Base-by-base conservation (phyloP, 768 basidiomycete genomes). In the Trametes cinnabarina region DNA sequence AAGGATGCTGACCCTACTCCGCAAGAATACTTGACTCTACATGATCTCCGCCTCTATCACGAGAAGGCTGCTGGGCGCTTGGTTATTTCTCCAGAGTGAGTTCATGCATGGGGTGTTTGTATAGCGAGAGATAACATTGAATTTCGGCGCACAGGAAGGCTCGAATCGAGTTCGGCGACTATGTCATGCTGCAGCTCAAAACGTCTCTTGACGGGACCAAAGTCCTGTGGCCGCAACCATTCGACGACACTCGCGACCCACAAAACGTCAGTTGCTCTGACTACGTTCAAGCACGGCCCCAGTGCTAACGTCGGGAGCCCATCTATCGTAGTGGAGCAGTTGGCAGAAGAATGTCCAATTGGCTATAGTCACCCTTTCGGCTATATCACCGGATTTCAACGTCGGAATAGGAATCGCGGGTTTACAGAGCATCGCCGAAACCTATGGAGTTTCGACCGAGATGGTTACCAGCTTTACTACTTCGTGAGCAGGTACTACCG, bases 181-280 rank as follows among this genome's bases (percentile, higher is more conserved):
- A 72, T 6, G 66, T 84, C 30, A 82, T 85, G 0, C 69, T 77
- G 2, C 75, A 65, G 44, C 73, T 87, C 47, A 87, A 87, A 74
- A 72, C 84, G 12, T 76, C 80, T 4, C 58, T 65, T 12, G 82
- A 85, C 55, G 84, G 85, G 0, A 78, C 73, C 11, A 82, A 76
- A 46, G 78, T 87, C 11, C 77, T 88, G 0, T 87, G 85, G 83
- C 86, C 86, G 20, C 86, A 87, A 63, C 86, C 86, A 2, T 77
- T 80, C 1, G 82, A 86, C 63, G 76, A 82, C 34, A 76, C 78
- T 0, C 71, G 79, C 15, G 85, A 87, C 65, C 86, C 85, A 15
- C 84, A 86, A 69, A 85, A 85, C 63, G 81, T 79, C 40, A 41
- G 23, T 22, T 11, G 19, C 49, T 22, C 20, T 51, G 54, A 5